Evolutionary conservation across 2,329 filamentous ascomycete genomes (phyloP).

Genomic region (Scorias spongiosa): DNA sequence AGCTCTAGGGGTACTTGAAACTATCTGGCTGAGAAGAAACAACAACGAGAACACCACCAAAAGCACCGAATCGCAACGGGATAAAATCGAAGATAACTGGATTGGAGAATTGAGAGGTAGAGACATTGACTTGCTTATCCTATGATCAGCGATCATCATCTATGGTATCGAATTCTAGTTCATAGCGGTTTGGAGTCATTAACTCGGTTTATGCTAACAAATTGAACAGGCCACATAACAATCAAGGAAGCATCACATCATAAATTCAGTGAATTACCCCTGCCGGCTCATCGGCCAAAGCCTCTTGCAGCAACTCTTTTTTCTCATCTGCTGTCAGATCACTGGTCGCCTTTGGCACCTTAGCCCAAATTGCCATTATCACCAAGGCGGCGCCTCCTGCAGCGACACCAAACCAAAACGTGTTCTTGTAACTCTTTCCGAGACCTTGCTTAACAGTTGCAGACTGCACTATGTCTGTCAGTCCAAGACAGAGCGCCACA

Average conservation of each 20-base stretch:
- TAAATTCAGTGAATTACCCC: background rate
- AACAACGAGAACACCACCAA: background rate
- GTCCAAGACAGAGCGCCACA: conserved; percentile 53
- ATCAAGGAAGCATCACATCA: background rate
- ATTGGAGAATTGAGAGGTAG: conserved; percentile 1
- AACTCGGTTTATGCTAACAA: no score
- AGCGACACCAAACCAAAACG: conserved; percentile 22
- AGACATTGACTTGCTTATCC: conserved; percentile 5
- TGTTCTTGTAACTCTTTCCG: conserved; percentile 21
- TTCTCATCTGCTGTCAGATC: conserved; percentile 42
- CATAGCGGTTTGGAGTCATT: no score
- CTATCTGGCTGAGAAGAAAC: conserved; percentile 15
- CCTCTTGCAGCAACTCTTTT: conserved; percentile 2
- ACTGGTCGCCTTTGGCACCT: conserved; percentile 34
- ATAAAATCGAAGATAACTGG: conserved; percentile 1
- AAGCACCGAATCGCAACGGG: background rate
- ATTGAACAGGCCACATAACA: no score
- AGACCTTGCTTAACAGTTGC: conserved; percentile 24
- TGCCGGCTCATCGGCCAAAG: background rate
- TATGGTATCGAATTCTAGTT: no score
- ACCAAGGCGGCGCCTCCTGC: conserved; percentile 16
- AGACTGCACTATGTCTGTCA: conserved; percentile 46
- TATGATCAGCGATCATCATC: conserved; percentile 1
- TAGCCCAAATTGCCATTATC: conserved; percentile 23
- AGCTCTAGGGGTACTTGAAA: conserved; percentile 19